Evolutionary conservation across 108 stramenopile species (phyloP), one percentile per base, ranked within the genome.

Genomic region (Skeletonema costatum): DNA sequence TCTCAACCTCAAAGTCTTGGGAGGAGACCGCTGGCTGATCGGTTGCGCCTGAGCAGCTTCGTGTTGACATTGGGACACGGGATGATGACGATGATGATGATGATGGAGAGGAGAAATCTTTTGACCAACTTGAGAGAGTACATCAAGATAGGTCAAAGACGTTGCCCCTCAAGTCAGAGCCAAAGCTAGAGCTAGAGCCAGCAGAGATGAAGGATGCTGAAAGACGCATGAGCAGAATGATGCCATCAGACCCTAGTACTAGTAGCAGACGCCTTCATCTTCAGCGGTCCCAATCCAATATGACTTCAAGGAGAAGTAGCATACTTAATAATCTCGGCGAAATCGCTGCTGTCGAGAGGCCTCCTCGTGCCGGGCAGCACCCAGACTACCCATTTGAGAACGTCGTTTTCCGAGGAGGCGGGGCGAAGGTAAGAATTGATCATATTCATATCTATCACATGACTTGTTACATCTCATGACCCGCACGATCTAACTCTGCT

Each of bases 331-430:
- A 25, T 25, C 25, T 25, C 25, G 25, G 25, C 25, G 25, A 9
- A 3, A 53, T 9, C 25, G 17, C 51, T 53, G 51, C 51, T 1
- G 19, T 53, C 19, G 19, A 53, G 51, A 53, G 51, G 5, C 51
- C 51, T 53, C 51, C 51, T 21, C 51, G 51, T 25, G 51, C 4
- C 3, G 68, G 68, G 32, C 30, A 4, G 1, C 68, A 68, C n/a
- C 68, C 44, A 6, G 50, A 68, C 25, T 68, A 68, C 25, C 68
- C 68, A 30, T 68, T 68, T 50, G 48, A 68, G 48, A 68, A 68
- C 56, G 68, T 56, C 10, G 68, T 68, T 1, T 68, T 68, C 48
- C 68, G 56, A 68, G 68, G 68, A 50, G 68, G 68, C 25, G 68
- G 68, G 46, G 50, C 46, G 13, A 68, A 50, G 50, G 68, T 53